Base-by-base conservation (phyloP, 148 eudicot species). In the Amaranthus hypochondriacus region DNA sequence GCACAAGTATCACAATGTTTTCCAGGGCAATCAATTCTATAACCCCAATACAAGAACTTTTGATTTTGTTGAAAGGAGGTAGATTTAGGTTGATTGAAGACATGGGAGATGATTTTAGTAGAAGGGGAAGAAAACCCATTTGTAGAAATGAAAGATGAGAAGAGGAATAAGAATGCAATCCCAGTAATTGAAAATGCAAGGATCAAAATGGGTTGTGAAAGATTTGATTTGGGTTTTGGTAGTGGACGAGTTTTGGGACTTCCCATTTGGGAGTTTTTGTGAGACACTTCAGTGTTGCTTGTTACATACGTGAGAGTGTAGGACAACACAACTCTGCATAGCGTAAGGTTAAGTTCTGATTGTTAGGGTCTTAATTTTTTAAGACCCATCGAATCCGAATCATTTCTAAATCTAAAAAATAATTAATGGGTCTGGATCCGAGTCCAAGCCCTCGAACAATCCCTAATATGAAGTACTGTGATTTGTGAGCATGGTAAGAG, bases 21-120 rank as follows among this genome's bases (percentile, higher is more conserved):
- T 8, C 98, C 98, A 9, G 97, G 98, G 67, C 98, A 95, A 74
- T 95, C 98, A 74, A 95, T 84, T 70, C 81, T 73, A 54, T 78
- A 67, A 42, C 98, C 98, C 98, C 98, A 95, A 58, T 92, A 95
- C 73, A 92, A 65, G 73, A 72, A 95, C 81, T 83, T 92, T 0
- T 92, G 86, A 5, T 43, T 42, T n/a, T 68, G 12, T 28, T 13
- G 49, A 53, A 4, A n/a, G 75, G 18, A 48, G n/a, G 1, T 28
- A 13, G 42, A 75, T 12, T 50, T 42, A 47, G 72, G 53, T 21
- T 75, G 64, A 46, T 51, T 48, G 11, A 73, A 68, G 59, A 49
- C 75, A 66, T 48, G 67, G 39, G 79, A 51, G 53, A 77, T 69
- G 70, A 48, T 53, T 67, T 62, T 65, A 11, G 82, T 66, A 46